phyloP scores from a whole-genome alignment of 176 grass and related monocot species.

The Oryza rufipogon region DNA sequence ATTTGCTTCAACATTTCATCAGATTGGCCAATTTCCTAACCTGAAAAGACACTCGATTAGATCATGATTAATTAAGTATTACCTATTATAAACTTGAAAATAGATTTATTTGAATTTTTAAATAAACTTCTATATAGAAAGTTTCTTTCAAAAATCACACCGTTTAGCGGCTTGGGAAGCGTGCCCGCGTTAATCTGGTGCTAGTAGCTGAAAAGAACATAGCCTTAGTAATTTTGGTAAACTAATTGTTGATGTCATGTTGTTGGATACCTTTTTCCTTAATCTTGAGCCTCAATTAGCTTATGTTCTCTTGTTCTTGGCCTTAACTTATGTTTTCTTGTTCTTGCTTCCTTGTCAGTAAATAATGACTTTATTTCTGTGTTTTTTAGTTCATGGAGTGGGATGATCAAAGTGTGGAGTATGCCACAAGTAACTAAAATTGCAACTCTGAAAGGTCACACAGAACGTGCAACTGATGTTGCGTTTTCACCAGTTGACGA shows the following conservation, averaged over 20 bases:
- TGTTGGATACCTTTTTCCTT: slow-evolving; percentile 18
- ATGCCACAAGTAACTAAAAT: slow-evolving; percentile 90
- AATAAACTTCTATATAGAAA: too few relatives aligned
- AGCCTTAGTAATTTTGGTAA: not conserved
- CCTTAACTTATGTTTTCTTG: not conserved
- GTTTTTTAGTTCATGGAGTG: slow-evolving; percentile 78
- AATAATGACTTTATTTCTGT: slow-evolving; percentile 44
- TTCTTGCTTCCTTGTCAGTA: slow-evolving; percentile 42
- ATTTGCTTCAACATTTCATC: too few relatives aligned
- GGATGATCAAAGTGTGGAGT: slow-evolving; percentile 86
- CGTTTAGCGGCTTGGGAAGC: too few relatives aligned
- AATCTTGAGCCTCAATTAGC: slow-evolving; percentile 9
- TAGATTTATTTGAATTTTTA: too few relatives aligned
- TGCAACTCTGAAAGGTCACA: slow-evolving; percentile 78
- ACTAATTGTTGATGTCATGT: slow-evolving; percentile 11
- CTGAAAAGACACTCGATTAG: too few relatives aligned
- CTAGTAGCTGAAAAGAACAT: too few relatives aligned
- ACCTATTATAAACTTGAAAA: too few relatives aligned
- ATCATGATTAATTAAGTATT: too few relatives aligned
- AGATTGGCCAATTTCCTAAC: too few relatives aligned
- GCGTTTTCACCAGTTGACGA: slow-evolving; percentile 77
- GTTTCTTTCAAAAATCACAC: too few relatives aligned
- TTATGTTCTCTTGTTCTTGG: slow-evolving; percentile 32
- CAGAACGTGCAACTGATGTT: slow-evolving; percentile 95
- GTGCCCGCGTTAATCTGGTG: too few relatives aligned